These are phyloP conservation scores for Malus hybrid DNA, from an alignment of 331 rosid species.

Conservation along the genomic window DNA sequence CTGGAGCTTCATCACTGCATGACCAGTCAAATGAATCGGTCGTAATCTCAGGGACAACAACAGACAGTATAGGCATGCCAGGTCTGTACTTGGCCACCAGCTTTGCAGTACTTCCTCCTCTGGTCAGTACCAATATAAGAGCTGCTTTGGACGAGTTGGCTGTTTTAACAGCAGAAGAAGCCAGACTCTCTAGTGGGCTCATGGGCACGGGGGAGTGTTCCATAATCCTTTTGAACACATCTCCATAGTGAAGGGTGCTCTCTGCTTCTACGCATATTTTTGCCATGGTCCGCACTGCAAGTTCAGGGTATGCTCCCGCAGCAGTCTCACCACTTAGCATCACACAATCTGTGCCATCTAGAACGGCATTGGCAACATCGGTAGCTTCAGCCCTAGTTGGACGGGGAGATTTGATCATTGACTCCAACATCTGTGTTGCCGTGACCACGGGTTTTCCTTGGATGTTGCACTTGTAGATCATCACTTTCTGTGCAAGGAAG, in stretches of 20 bases:
- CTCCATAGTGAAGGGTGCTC: conserved; percentile 82
- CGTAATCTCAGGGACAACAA: conserved; percentile 90
- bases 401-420: conserved; percentile 95
- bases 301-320: conserved; percentile 96
- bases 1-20: conserved; percentile 96
- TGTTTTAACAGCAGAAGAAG: conserved; percentile 89
- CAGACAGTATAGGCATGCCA: conserved; percentile 91
- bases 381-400: conserved; percentile 98
- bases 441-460: conserved; percentile 98
- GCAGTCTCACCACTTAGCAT: conserved; percentile 99
- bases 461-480: conserved; percentile 94
- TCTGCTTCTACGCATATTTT: conserved; percentile 91
- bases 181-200: conserved; percentile 95
- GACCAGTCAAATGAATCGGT: conserved; percentile 89
- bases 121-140: conserved; percentile 81
- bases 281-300: conserved; percentile 88
- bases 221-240: conserved; percentile 88
- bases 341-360: conserved; percentile 97
- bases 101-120: conserved; percentile 97
- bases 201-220: conserved; percentile 93
- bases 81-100: conserved; percentile 97
- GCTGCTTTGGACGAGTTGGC: conserved; percentile 84
- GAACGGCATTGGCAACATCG: conserved; percentile 96
- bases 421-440: conserved; percentile 97
- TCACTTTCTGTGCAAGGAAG: conserved; percentile 94